These are phyloP conservation scores for Lathyrus sativus DNA, from an alignment of 306 rosid genomes.

Conservation along the genomic window DNA sequence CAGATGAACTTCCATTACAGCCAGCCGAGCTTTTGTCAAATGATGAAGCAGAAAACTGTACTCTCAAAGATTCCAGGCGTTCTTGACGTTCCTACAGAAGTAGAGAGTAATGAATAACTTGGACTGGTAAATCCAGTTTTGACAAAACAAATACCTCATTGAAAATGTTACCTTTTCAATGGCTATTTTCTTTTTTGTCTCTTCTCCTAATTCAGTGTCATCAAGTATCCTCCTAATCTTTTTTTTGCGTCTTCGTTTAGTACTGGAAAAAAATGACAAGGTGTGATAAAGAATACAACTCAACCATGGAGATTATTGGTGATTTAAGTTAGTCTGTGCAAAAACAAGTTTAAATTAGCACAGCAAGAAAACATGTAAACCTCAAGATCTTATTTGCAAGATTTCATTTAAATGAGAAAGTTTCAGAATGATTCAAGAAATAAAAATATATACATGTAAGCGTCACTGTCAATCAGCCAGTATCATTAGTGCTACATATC, in stretches of 20 bases:
- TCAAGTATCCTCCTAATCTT: slow-evolving; percentile 92
- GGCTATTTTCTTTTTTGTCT: slow-evolving; percentile 89
- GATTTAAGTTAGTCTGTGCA: slow-evolving; percentile 21
- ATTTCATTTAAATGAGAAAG: slow-evolving; percentile 25
- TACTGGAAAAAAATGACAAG: slow-evolving; percentile 47
- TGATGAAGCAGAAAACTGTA: slow-evolving; percentile 74
- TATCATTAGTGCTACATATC: slow-evolving; percentile 2
- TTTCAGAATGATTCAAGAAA: slow-evolving; percentile 14
- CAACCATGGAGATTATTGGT: slow-evolving; percentile 12
- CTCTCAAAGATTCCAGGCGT: slow-evolving; percentile 81
- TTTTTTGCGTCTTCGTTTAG: slow-evolving; percentile 78
- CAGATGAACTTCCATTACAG: slow-evolving; percentile 68
- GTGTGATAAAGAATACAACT: slow-evolving; percentile 19
- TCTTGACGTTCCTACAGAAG: slow-evolving; percentile 88
- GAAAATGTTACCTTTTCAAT: slow-evolving; percentile 74
- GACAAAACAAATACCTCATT: slow-evolving; percentile 23
- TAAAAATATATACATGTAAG: slow-evolving; percentile 7
- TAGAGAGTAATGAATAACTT: slow-evolving; percentile 29
- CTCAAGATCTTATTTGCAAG: slow-evolving; percentile 1
- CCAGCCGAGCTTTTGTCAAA: slow-evolving; percentile 55
- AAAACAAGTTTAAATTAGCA: slow-evolving; percentile 14
- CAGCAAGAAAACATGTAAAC: slow-evolving; percentile 9
- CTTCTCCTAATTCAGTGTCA: slow-evolving; percentile 97
- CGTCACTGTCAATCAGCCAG: slow-evolving; percentile 24
- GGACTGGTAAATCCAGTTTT: slow-evolving; percentile 9